phyloP scores from a whole-genome alignment of 495 filamentous ascomycete species.

The Aspergillus coremiiformis region DNA sequence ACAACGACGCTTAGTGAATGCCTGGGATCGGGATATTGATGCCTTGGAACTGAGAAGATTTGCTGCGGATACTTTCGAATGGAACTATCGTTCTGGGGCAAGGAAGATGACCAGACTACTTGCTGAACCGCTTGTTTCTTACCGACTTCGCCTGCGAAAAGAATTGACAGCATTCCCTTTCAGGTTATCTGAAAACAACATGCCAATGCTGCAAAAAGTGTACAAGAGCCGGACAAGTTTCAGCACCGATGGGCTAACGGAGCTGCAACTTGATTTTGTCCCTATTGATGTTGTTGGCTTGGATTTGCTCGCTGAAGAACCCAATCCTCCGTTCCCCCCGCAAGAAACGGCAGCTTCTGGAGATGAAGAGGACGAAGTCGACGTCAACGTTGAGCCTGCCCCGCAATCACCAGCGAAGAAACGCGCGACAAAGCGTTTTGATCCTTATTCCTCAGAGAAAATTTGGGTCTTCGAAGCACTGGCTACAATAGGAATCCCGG shows the following conservation, averaged over 20 bases:
- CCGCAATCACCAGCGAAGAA: slow-evolving; percentile 19
- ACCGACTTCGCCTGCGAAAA: slow-evolving; percentile 46
- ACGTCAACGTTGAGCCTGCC: slow-evolving; percentile 24
- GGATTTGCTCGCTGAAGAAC: slow-evolving; percentile 61
- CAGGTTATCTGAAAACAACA: slow-evolving; percentile 23
- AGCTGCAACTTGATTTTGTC: slow-evolving; percentile 69
- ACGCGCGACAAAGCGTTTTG: slow-evolving; percentile 54
- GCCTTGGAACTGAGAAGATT: slow-evolving; percentile 61
- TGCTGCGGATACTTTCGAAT: slow-evolving; percentile 74
- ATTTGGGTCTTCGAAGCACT: slow-evolving; percentile 72
- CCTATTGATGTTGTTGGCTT: slow-evolving; percentile 71
- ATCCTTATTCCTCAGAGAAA: slow-evolving; percentile 58
- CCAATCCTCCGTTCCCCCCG: slow-evolving; percentile 43
- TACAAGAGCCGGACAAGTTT: slow-evolving; percentile 60
- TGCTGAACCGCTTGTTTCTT: slow-evolving; percentile 67
- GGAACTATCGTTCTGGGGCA: slow-evolving; percentile 69
- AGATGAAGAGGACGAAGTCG: slow-evolving; percentile 44
- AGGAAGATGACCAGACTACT: slow-evolving; percentile 77
- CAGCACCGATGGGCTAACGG: slow-evolving; percentile 64
- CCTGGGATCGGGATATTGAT: slow-evolving; percentile 61
- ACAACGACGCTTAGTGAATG: slow-evolving; percentile 35
- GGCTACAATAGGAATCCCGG: slow-evolving; percentile 61
- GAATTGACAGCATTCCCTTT: slow-evolving; percentile 20
- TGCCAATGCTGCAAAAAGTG: slow-evolving; percentile 47
- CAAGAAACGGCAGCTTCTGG: slow-evolving; percentile 46